These are phyloP conservation scores for Mycocentrospora acerina DNA, from an alignment of 2,329 filamentous ascomycete species.

Conservation along the genomic window DNA sequence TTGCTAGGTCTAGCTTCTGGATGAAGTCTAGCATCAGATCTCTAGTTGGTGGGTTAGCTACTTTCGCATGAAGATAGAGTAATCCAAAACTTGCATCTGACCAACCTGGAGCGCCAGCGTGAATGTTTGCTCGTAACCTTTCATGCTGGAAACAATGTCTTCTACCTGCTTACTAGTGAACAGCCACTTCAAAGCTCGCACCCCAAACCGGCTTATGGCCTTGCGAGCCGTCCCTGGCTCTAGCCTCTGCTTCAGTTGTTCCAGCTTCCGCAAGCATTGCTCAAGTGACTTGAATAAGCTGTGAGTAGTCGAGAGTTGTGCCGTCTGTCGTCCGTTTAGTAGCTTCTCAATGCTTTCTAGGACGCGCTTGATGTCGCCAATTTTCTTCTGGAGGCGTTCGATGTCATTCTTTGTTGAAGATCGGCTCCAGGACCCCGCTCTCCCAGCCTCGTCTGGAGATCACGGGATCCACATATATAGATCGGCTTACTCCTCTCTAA, in stretches of 20 bases:
- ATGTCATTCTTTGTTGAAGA: no score
- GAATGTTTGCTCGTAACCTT: slow-evolving; percentile 29
- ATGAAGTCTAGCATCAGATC: slow-evolving; percentile 7
- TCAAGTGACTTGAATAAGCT: slow-evolving; percentile 18
- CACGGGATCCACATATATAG: no score
- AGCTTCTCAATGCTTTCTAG: slow-evolving; percentile 29
- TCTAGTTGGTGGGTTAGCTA: slow-evolving; percentile 6
- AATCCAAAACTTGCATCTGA: slow-evolving; percentile 31
- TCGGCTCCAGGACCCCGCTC: no score
- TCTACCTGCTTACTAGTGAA: slow-evolving; percentile 42
- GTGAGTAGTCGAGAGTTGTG: slow-evolving; percentile 27
- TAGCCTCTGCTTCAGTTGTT: slow-evolving; percentile 10
- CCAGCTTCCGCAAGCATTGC: slow-evolving; percentile 14
- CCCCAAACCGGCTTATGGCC: slow-evolving; percentile 33
- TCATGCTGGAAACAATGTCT: slow-evolving; percentile 23
- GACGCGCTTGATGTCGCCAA: slow-evolving; percentile 24
- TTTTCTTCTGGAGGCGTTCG: slow-evolving; percentile 32
- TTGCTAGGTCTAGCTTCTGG: slow-evolving; percentile 9
- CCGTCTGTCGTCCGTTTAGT: slow-evolving; percentile 25
- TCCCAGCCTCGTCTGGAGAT: no score
- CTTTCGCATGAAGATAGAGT: slow-evolving; percentile 17
- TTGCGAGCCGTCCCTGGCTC: slow-evolving; percentile 22
- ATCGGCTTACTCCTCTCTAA: no score
- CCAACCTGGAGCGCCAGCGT: slow-evolving; percentile 37
- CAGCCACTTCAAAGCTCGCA: slow-evolving; percentile 45